Evolutionary conservation across 2,329 filamentous ascomycete species (phyloP).

Genomic region (Zasmidium citrigriseum): DNA sequence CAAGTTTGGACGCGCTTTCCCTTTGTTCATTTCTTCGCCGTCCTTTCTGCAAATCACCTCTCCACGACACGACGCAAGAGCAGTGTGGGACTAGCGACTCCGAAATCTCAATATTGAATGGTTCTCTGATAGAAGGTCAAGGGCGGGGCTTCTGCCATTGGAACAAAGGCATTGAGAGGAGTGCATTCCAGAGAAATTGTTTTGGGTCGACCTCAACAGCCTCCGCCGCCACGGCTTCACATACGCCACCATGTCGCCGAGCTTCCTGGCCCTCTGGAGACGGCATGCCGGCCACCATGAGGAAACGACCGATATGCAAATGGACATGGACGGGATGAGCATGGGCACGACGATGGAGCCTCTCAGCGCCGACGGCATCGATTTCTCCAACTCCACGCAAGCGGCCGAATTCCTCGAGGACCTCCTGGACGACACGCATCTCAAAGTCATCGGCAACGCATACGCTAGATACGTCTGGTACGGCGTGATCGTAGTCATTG

Average conservation of each 20-base stretch:
- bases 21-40: too few species aligned
- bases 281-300: neutral
- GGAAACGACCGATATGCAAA: slow-evolving; percentile 22
- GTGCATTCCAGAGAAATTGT: neutral
- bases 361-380: slow-evolving; percentile 37
- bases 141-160: too few species aligned
- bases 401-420: slow-evolving; percentile 38
- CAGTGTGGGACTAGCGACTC: too few species aligned
- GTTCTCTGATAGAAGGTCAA: too few species aligned
- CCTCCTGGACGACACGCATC: slow-evolving; percentile 39
- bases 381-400: slow-evolving; percentile 40
- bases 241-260: neutral
- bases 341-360: slow-evolving; percentile 17
- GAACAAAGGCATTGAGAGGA: too few species aligned
- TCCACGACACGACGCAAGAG: too few species aligned
- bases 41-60: too few species aligned
- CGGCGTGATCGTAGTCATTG: slow-evolving; percentile 39
- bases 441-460: slow-evolving; percentile 38
- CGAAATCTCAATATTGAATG: too few species aligned
- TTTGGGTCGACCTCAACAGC: neutral
- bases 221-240: neutral
- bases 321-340: slow-evolving; percentile 18
- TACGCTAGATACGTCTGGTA: slow-evolving; percentile 44
- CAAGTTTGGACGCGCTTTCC: too few species aligned
- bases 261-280: neutral